Base-by-base conservation (phyloP, 176 grass and related monocot species). In the Areca catechu region DNA sequence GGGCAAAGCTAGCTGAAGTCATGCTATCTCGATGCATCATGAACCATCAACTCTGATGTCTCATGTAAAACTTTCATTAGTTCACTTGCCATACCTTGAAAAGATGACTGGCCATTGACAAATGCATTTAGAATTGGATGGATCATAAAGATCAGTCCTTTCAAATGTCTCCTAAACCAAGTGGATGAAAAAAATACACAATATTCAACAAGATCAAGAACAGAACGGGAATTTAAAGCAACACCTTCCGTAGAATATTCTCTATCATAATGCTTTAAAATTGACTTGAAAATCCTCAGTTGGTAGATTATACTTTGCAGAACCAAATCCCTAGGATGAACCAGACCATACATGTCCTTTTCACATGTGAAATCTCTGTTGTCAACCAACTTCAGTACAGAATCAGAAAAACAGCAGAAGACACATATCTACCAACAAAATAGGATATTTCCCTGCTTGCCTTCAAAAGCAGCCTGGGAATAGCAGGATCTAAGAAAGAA, bases 151-250 rank as follows among this genome's bases (percentile, higher is more conserved):
- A 90, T 57, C 22, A 90, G 69, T 72, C 68, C 75, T 58, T 79
- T 84, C 65, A 74, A 59, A 75, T 96, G 83, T 72, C 58, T 55
- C 55, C 22, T 57, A 63, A 96, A 64, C 83, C 92, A 96, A 66
- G 82, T 77, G 77, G 76, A 73, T 60, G 80, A 76, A 76, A 90
- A 87, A 51, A 74, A 78, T 55, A 87, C 56, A 69, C 19, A 73
- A 69, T 79, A 81, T 58, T 96, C 86, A 74, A 96, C 60, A 51
- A 96, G 68, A 54, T 90, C 80, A 61, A 96, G 52, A 70, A 81
- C 57, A 73, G 75, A 25, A 77, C 43, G 57, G 22, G 86, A 59
- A 67, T 54, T 58, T 27, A 72, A 68, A 49, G 9, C 51, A 56
- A 69, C 62, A 23, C 55, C 70, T 49, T 66, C n/a, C 63, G 66